Conservation (phyloP, 2,329 filamentous ascomycete species). For the Pseudonectria foliicola region DNA sequence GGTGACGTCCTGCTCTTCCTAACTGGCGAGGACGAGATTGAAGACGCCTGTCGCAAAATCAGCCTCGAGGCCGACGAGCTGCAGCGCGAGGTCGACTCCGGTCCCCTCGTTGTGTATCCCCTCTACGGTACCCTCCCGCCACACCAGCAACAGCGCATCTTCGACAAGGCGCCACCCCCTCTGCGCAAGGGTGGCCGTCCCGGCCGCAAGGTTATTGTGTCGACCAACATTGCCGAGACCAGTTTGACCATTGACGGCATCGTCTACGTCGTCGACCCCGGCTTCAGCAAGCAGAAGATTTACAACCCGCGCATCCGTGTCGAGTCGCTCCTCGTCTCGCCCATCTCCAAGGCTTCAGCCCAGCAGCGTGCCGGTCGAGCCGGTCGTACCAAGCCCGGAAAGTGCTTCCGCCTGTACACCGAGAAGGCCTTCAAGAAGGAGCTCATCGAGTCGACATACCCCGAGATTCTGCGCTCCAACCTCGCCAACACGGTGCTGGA, state of each 20-base stretch:
- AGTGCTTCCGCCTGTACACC: constrained; percentile 96
- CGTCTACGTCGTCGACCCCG: constrained; percentile 97
- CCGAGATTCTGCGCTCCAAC: constrained; percentile 91
- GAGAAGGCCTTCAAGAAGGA: constrained; percentile 96
- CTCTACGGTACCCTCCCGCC: constrained; percentile 92
- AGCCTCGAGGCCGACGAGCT: constrained; percentile 85
- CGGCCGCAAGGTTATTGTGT: constrained; percentile 89
- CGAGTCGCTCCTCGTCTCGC: constrained; percentile 93
- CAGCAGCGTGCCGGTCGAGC: constrained; percentile 98
- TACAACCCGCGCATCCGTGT: constrained; percentile 97
- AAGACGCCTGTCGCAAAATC: constrained; percentile 92
- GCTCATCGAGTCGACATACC: constrained; percentile 93
- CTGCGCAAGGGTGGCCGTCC: constrained; percentile 69
- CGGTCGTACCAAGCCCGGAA: constrained; percentile 95
- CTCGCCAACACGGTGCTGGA: constrained; percentile 91
- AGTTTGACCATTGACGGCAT: constrained; percentile 97
- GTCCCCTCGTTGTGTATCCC: constrained; percentile 83
- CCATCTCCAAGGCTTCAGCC: constrained; percentile 95
- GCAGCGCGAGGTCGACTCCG: constrained; percentile 82
- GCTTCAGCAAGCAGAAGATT: constrained; percentile 98
- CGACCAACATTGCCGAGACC: constrained; percentile 97
- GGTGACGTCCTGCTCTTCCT: constrained; percentile 92
- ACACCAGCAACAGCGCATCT: constrained; percentile 89
- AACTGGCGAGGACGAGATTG: constrained; percentile 97
- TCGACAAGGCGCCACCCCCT: constrained; percentile 76